Base-by-base conservation (phyloP, 768 basidiomycete species). In the Vararia minispora region DNA sequence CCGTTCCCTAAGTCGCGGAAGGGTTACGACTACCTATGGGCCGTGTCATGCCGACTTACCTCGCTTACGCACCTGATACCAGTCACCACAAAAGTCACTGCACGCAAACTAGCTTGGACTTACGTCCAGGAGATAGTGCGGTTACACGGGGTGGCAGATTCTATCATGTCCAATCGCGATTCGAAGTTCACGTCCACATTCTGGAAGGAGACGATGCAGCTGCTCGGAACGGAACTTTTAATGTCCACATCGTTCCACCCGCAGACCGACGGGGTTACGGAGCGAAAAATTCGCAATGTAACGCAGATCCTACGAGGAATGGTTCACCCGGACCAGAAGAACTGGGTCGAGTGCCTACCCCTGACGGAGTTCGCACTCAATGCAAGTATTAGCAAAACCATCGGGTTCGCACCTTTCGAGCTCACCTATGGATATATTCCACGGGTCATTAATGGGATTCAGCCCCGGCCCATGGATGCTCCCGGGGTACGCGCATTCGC, bases 171-270 rank as follows among this genome's bases (percentile, higher is more conserved):
- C 23, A 61, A 66, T 29, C 32, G 56, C 12, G 55, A 58, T 20
- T 42, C 53, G 2, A 53, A 60, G 25, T 60, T 58, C 43, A 55
- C 52, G 4, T 45, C 45, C 3, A n/a, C 25, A 7, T 55, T 57
- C 42, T 64, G 62, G 62, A 34, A 25, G 6, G 49, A 41, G 13
- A 31, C 53, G 9, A 34, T 44, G 24, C 12, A 20, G 20, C 17
- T 40, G 1, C 24, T 52, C 6, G 49, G 52, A 2, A 42, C 40
- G 0, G 52, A 55, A 20, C 46, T 64, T 0, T 31, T 51, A 0
- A 58, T 66, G 56, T 65, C 51, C 3, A 62, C 52, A 6, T 58
- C 61, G 0, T 67, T 59, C 40, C 66, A 68, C 36, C 65, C 62
- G 0, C 61, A 67, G 35, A 67, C 60, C 1, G 62, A 66, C 43